Evolutionary conservation across 1,284 basidiomycete genomes (phyloP).

Genomic region (Marasmius tenuissimus): DNA sequence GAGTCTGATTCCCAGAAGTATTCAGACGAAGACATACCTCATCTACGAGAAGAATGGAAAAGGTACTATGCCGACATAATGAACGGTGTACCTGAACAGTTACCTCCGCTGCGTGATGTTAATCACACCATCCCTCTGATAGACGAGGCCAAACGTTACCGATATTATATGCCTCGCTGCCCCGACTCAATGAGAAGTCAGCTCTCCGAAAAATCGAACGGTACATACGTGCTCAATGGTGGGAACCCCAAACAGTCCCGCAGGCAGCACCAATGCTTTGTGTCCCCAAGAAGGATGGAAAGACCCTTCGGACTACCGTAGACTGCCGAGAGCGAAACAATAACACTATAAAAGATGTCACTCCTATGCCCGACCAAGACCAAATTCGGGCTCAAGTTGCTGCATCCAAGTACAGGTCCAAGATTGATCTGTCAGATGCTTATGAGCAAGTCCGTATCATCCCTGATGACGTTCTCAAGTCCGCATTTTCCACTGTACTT

Average conservation of each 20-base stretch:
- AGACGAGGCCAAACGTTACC: constrained; percentile 21
- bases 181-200: constrained; percentile 16
- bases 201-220: constrained; percentile 22
- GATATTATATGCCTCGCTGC: too few relatives aligned
- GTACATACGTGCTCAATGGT: constrained; percentile 27
- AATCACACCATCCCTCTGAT: constrained; percentile 27
- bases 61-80: constrained; percentile 17
- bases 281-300: constrained; percentile 24
- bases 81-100: constrained; percentile 17
- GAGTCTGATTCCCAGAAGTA: not conserved
- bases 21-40: constrained; percentile 15
- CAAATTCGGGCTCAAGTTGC: not conserved
- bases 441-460: constrained; percentile 12
- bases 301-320: constrained; percentile 5
- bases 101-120: constrained; percentile 22
- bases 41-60: constrained; percentile 17
- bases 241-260: constrained; percentile 1
- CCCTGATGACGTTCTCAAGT: constrained; percentile 12
- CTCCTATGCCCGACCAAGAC: constrained; percentile 28
- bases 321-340: constrained; percentile 16
- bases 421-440: constrained; percentile 12
- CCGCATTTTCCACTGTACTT: constrained; percentile 17
- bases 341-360: constrained; percentile 29
- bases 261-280: constrained; percentile 27
- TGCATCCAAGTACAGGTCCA: not conserved